Conservation (phyloP, 1,284 basidiomycete genomes). For the Ganoderma multipileum region DNA sequence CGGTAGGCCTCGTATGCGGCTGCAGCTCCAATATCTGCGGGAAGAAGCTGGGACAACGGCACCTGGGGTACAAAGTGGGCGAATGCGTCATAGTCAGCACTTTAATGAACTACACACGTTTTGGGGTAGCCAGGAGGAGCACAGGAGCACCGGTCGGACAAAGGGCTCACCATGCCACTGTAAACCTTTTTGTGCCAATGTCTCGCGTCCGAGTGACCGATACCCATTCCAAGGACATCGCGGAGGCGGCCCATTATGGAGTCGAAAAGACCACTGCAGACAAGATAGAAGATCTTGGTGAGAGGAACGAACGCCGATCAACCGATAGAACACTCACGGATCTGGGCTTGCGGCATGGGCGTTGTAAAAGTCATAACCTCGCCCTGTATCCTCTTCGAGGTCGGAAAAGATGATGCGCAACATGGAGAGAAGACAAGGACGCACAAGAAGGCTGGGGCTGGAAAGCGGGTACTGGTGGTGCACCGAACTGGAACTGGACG, state of each 20-base stretch:
- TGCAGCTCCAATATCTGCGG: conserved; percentile 66
- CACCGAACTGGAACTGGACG: conserved; percentile 56
- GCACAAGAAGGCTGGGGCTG: conserved; percentile 66
- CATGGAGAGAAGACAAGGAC: conserved; percentile 21
- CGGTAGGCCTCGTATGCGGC: conserved; percentile 74
- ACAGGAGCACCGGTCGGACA: conserved; percentile 2
- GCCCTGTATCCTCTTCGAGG: conserved; percentile 48
- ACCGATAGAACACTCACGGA: conserved; percentile 51
- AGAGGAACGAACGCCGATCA: conserved; percentile 12
- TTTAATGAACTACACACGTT: conserved; percentile 39
- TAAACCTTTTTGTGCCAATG: conserved; percentile 69
- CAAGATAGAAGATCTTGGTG: conserved; percentile 9
- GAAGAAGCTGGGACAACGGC: conserved; percentile 46
- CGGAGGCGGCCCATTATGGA: conserved; percentile 62
- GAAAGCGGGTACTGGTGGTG: conserved; percentile 59
- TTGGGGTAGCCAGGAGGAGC: conserved; percentile 13
- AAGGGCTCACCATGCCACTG: conserved; percentile 54
- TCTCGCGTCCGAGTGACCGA: conserved; percentile 59
- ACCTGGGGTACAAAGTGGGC: conserved; percentile 47
- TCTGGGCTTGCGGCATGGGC: conserved; percentile 64
- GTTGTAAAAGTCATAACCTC: conserved; percentile 65
- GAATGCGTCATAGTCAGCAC: conserved; percentile 48
- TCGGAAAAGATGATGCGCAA: conserved; percentile 7
- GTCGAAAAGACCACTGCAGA: conserved; percentile 51
- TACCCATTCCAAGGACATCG: conserved; percentile 42